These are phyloP conservation scores for Rhodotorula kratochvilovae DNA, from an alignment of 768 basidiomycete genomes.

Conservation along the genomic window DNA sequence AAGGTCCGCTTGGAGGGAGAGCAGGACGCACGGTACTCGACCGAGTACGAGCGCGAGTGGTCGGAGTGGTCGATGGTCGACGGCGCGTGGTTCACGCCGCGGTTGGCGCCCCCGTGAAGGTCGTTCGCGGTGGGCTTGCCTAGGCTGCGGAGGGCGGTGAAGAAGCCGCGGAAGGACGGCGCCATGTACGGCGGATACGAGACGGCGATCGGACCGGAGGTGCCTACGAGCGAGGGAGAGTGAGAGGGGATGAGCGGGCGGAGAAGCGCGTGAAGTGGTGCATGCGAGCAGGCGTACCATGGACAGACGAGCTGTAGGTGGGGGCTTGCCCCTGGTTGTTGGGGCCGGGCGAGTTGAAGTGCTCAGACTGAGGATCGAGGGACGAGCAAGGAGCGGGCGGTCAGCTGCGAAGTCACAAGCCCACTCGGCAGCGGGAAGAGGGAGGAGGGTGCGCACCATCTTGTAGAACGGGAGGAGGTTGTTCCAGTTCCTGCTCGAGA, in stretches of 20 bases:
- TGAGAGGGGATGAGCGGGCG: too few relatives aligned
- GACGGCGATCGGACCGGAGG: slow-evolving; percentile 6
- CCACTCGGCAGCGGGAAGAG: too few relatives aligned
- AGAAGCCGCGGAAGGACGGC: slow-evolving; percentile 15
- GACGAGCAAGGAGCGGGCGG: neutral
- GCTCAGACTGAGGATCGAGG: slow-evolving; percentile 8
- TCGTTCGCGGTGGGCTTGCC: slow-evolving; percentile 19
- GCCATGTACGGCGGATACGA: slow-evolving; percentile 26
- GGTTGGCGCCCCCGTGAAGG: neutral
- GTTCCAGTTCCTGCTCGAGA: too few relatives aligned
- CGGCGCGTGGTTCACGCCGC: slow-evolving; percentile 21
- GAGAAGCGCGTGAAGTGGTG: neutral
- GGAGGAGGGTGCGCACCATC: neutral
- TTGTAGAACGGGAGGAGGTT: slow-evolving; percentile 17
- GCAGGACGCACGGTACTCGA: slow-evolving; percentile 28
- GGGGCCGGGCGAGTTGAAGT: neutral
- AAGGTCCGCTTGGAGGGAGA: too few relatives aligned
- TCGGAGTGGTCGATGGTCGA: neutral
- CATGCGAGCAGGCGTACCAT: neutral
- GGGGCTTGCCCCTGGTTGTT: neutral
- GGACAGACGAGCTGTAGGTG: neutral
- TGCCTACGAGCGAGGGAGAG: neutral
- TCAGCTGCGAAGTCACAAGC: too few relatives aligned
- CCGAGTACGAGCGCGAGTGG: slow-evolving; percentile 12
- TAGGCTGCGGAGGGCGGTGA: neutral